Base-by-base conservation (phyloP, 2,329 filamentous ascomycete species). In the Calonectria pseudoturangicola region DNA sequence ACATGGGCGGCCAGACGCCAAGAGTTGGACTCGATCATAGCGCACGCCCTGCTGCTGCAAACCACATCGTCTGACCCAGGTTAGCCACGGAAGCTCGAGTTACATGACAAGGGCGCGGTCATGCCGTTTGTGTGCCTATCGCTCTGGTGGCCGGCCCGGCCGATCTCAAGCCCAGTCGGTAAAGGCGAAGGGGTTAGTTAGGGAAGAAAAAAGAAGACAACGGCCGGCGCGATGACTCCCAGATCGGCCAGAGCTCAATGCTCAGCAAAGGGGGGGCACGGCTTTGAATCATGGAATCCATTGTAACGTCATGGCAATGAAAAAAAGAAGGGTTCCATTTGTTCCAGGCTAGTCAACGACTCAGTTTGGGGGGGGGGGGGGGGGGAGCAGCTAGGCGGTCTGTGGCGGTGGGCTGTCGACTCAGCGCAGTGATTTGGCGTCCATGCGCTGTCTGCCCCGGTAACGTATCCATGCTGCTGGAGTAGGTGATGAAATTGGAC, bases 291-390 rank as follows among this genome's bases (percentile, higher is more conserved):
- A 25, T 60, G 58, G 58, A 58, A 25, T 58, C 36, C 54, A 58
- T 39, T 39, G 12, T 21, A 27, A 56, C 28, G 51, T 21, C 51
- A 56, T 56, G n/a, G 51, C 30, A 13, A 58, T 58, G 12, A 33
- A 58, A 58, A 58, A 70, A 48, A 50, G 36, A 54, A 67, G 68
- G 41, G 71, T 51, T 71, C 67, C 71, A 73, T 76, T 76, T 73
- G 69, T 71, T 72, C 51, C 43, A 77, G 76, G 74, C 66, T 54
- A 71, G 70, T 66, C 66, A 66, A 62, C 65, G 51, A 69, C 58
- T 67, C 72, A 60, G 70, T 66, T 56, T 69, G 56, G 51, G 58
- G 58, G 58, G 58, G 9, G n/a, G n/a, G n/a, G n/a, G n/a, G n/a
- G n/a, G n/a, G n/a, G n/a, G n/a, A n/a, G n/a, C 43, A 27, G 41